Evolutionary conservation across 306 rosid species (phyloP), one percentile per base, ranked within the genome.

Genomic region (Trichosanthes cucumerina): DNA sequence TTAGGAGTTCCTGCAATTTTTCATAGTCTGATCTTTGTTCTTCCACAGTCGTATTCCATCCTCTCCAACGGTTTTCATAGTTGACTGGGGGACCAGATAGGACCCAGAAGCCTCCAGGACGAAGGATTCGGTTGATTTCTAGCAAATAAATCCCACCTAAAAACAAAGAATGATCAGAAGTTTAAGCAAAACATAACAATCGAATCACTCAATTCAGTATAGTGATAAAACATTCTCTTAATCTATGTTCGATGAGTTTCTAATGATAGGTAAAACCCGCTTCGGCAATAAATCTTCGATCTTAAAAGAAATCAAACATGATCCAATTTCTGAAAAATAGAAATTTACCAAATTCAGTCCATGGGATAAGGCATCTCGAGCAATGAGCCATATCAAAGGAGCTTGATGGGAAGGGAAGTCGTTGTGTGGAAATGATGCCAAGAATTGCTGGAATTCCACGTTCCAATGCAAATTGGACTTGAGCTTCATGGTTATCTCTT

Each of bases 401-500:
- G 85, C 91, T 89, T 31, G 99, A 91, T 15, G 99, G 96, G 86
- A 90, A 96, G 47, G 99, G 97, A 85, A 96, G 97, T 63, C 99
- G 84, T 81, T 96, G 98, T 3, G 98, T 96, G 57, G 99, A 96
- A 87, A 96, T 87, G 86, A 96, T 93, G 53, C 99, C 99, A 47
- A 96, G 97, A 82, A 96, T 82, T 10, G 99, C 99, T 2, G 99
- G 99, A 82, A 96, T 96, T 72, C 99, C 99, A 62, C 99, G 98
- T 84, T 96, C 99, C 44, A 96, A 80, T 26, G 99, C 99, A 78
- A 96, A 96, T 83, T 96, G 99, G 80, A 96, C 98, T 83, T 96
- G 99, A 88, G 99, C 99, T 90, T 96, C 99, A 83, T 96, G 99
- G 88, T 96, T 96, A 86, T 96, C 99, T 89, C 99, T 96, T 43